A percentile compares a stretch with the other conserved stretches of the same genome.
These are phyloP conservation scores for Linum trigynum DNA, from an alignment of 345 rosid genomes.

Conservation along the genomic window DNA sequence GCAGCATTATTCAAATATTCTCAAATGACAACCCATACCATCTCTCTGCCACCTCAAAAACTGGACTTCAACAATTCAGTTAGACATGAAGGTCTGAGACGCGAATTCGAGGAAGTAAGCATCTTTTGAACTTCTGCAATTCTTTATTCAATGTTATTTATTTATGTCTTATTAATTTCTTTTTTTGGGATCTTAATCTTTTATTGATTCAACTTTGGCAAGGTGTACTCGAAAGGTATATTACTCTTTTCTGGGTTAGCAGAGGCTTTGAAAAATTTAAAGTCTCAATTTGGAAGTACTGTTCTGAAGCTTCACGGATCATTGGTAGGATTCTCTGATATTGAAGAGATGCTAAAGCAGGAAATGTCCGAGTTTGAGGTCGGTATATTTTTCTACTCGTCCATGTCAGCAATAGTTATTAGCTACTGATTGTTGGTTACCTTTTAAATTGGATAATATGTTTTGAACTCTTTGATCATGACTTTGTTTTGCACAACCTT, in stretches of 20 bases:
- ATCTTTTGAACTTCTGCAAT: constrained; percentile 12
- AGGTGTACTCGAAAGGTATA: constrained; percentile 59
- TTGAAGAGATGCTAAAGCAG: constrained; percentile 55
- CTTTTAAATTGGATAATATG: no score
- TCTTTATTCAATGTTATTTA: constrained; percentile 3
- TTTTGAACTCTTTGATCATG: no score
- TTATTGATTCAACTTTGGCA: constrained; percentile 5
- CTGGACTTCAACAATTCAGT: constrained; percentile 51
- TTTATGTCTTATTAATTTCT: not conserved
- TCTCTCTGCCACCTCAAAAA: constrained; percentile 65
- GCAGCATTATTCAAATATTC: constrained; percentile 86
- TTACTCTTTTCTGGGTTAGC: constrained; percentile 49
- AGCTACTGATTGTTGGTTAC: not conserved
- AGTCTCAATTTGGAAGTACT: constrained; percentile 33
- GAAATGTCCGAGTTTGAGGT: constrained; percentile 65
- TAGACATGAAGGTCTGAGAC: constrained; percentile 40
- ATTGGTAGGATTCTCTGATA: constrained; percentile 36
- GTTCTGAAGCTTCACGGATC: constrained; percentile 37
- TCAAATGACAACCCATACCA: constrained; percentile 50
- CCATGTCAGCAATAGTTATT: no score
- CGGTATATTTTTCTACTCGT: constrained; percentile 15
- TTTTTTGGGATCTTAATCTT: constrained; percentile 2
- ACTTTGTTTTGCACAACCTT: no score
- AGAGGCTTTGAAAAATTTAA: constrained; percentile 42
- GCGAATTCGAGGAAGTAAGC: constrained; percentile 54